phyloP scores from a whole-genome alignment of 805 yeast genomes.

The Cyberlindnera euphorbiiphila region DNA sequence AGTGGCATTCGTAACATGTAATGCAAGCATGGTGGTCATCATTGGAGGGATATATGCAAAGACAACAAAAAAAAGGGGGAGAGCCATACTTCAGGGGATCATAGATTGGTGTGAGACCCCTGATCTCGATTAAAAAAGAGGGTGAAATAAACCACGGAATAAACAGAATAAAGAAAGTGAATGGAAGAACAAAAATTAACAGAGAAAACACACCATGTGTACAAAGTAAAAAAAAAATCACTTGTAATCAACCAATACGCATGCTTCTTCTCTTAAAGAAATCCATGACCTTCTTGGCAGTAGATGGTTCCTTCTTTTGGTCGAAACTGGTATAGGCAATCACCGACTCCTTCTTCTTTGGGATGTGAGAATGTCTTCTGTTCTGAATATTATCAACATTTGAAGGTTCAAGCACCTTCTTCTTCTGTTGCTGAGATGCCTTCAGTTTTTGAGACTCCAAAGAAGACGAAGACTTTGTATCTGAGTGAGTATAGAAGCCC shows the following conservation, averaged over 20 bases:
- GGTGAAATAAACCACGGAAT: not conserved
- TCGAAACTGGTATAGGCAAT: slow-evolving; percentile 27
- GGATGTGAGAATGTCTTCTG: slow-evolving; percentile 11
- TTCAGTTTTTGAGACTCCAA: slow-evolving; percentile 6
- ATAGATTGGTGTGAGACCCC: too few relatives aligned
- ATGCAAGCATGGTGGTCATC: too few relatives aligned
- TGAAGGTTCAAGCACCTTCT: slow-evolving; percentile 26
- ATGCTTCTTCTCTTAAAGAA: slow-evolving; percentile 68
- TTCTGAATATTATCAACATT: slow-evolving; percentile 20
- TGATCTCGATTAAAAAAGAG: too few relatives aligned
- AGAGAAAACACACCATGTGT: not conserved
- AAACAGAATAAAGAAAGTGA: not conserved
- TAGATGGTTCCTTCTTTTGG: slow-evolving; percentile 54
- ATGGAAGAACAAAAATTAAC: not conserved
- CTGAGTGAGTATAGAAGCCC: slow-evolving; percentile 30
- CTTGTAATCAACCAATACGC: slow-evolving; percentile 19
- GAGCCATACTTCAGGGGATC: too few relatives aligned
- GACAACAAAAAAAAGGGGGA: too few relatives aligned
- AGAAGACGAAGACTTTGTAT: slow-evolving; percentile 13
- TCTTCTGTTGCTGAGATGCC: slow-evolving; percentile 12
- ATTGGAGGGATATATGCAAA: too few relatives aligned
- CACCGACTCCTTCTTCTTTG: slow-evolving; percentile 17
- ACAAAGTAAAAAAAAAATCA: not conserved
- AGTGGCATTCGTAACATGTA: too few relatives aligned
- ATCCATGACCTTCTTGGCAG: slow-evolving; percentile 75